These are phyloP conservation scores for Dothistroma septosporum DNA, from an alignment of 2,329 filamentous ascomycete species.

Conservation along the genomic window DNA sequence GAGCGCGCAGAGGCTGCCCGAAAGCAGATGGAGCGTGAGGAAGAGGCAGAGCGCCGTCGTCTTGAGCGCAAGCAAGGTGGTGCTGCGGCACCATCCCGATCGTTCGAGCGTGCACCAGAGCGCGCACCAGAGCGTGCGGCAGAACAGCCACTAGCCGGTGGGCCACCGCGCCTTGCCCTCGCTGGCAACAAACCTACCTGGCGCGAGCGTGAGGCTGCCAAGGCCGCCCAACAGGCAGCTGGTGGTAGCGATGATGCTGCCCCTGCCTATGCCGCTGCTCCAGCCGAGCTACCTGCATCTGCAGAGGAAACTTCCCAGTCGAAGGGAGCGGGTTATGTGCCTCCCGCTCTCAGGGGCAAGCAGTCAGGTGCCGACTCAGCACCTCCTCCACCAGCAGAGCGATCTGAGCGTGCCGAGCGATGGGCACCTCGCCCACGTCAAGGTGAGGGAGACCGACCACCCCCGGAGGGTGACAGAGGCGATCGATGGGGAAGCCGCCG, in stretches of 20 bases:
- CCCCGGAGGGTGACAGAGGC: conserved; percentile 9
- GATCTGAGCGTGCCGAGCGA: conserved; percentile 19
- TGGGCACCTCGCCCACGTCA: conserved; percentile 23
- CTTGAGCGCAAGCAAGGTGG: conserved; percentile 55
- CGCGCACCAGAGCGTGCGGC: conserved; percentile 27
- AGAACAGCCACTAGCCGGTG: conserved; percentile 49
- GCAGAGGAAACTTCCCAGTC: conserved; percentile 27
- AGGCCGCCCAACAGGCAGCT: conserved; percentile 35
- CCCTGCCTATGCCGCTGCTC: conserved; percentile 32
- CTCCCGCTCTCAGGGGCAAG: conserved; percentile 41
- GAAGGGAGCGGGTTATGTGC: conserved; percentile 44
- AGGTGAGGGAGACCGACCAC: conserved; percentile 22
- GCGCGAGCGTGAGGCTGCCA: conserved; percentile 66
- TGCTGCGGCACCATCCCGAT: conserved; percentile 38
- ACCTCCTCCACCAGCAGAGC: conserved; percentile 25
- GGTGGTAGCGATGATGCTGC: conserved; percentile 32
- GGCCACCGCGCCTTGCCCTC: conserved; percentile 60
- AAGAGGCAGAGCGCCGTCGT: conserved; percentile 76
- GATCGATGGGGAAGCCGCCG: conserved; percentile 10
- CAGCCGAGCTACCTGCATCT: not conserved
- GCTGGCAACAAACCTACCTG: conserved; percentile 58
- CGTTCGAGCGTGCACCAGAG: conserved; percentile 25
- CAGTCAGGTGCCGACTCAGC: conserved; percentile 29
- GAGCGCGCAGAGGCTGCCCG: conserved; percentile 34
- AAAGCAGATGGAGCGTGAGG: conserved; percentile 58